A percentile compares a stretch with the other conserved stretches of the same genome.
Evolutionary conservation across 2,329 filamentous ascomycete species (phyloP).

Genomic region (Monilinia fructicola): DNA sequence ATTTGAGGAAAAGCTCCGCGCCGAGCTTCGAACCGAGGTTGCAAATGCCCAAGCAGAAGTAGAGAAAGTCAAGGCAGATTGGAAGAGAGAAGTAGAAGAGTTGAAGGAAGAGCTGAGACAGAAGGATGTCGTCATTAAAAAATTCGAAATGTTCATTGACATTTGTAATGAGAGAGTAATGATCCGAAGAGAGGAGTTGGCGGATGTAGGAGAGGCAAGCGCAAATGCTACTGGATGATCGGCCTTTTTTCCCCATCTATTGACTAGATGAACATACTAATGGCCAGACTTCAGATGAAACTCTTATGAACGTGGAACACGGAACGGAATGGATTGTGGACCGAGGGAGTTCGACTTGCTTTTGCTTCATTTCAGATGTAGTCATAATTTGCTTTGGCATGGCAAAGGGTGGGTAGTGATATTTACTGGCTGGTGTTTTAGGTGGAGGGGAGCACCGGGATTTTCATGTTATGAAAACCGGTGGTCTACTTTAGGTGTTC

Average conservation of each 20-base stretch:
- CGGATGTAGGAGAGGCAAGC: constrained; percentile 33
- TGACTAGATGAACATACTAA: constrained; percentile 1
- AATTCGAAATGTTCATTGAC: constrained; percentile 69
- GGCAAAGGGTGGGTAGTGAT: not conserved
- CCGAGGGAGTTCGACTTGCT: not conserved
- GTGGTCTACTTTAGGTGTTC: not conserved
- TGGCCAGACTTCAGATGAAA: not conserved
- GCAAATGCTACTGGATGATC: constrained; percentile 28
- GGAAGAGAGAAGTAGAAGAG: constrained; percentile 57
- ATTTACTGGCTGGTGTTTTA: constrained; percentile 2
- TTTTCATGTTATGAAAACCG: not conserved
- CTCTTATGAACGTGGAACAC: not conserved
- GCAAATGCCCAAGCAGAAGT: constrained; percentile 58
- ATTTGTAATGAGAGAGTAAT: constrained; percentile 68
- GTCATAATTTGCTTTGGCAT: not conserved
- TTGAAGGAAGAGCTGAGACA: constrained; percentile 61
- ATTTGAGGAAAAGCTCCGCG: constrained; percentile 62
- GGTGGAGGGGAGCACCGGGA: not conserved
- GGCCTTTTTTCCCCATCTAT: not conserved
- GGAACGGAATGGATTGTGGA: not conserved
- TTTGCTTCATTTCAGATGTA: not conserved
- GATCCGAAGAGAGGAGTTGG: constrained; percentile 57
- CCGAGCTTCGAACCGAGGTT: constrained; percentile 61
- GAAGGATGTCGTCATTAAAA: constrained; percentile 61
- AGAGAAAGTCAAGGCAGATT: constrained; percentile 55